Conservation (phyloP, 345 rosid species). For the Sisymbrium altissimum region DNA sequence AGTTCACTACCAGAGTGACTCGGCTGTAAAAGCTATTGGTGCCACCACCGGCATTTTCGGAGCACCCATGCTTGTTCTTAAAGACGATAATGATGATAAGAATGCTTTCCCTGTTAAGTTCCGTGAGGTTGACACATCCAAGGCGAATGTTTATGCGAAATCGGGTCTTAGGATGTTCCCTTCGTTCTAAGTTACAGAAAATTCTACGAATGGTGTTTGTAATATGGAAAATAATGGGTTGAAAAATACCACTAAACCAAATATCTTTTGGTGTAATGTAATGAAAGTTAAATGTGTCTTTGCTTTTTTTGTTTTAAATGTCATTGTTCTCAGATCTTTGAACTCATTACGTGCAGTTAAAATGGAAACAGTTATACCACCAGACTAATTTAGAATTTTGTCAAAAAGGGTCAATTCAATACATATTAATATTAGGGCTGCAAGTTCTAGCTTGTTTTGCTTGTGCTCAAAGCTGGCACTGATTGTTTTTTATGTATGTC, state of each 20-base stretch:
- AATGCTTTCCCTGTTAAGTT: constrained; percentile 20
- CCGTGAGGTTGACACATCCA: constrained; percentile 18
- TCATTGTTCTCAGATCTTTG: no score
- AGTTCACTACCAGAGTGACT: background rate
- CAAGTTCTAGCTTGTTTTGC: no score
- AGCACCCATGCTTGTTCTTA: constrained; percentile 13
- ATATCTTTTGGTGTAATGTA: background rate
- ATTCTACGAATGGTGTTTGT: background rate
- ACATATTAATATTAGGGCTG: no score
- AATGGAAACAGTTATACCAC: no score
- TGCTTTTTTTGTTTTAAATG: background rate
- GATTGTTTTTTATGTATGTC: background rate
- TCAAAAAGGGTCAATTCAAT: no score
- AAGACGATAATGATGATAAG: constrained; percentile 9
- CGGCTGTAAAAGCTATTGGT: constrained; percentile 7
- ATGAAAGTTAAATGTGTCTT: background rate
- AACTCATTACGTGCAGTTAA: no score
- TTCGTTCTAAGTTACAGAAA: background rate
- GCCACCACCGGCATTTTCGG: background rate
- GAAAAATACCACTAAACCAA: constrained; percentile 3
- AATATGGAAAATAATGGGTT: constrained; percentile 1
- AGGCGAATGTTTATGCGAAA: background rate
- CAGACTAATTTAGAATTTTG: no score
- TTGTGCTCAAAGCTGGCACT: no score
- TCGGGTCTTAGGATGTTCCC: constrained; percentile 15